These are phyloP conservation scores for Fomes fomentarius DNA, from an alignment of 1,284 basidiomycete genomes.

Conservation along the genomic window DNA sequence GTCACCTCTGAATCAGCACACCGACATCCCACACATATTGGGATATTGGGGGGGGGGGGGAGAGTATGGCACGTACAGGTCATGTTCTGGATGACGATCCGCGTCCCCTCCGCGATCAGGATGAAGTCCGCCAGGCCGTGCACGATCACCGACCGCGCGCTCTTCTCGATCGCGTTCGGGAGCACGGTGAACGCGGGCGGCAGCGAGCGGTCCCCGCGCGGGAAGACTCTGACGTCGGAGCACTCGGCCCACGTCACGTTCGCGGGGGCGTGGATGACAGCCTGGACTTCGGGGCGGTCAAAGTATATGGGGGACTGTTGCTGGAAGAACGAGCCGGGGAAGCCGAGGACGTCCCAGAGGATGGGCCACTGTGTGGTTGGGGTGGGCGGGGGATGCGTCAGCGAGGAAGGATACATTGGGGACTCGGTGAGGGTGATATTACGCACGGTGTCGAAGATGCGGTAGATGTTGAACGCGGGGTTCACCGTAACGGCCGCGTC, in stretches of 20 bases:
- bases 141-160: conserved; percentile 65
- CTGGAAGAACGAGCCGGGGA: conserved; percentile 68
- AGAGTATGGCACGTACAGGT: conserved; percentile 63
- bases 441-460: conserved; percentile 68
- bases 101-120: conserved; percentile 70
- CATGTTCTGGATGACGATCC: conserved; percentile 74
- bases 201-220: conserved; percentile 51
- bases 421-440: no score
- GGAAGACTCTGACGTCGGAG: conserved; percentile 62
- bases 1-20: no score
- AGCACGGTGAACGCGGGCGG: conserved; percentile 68
- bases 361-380: conserved; percentile 48
- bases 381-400: neutral
- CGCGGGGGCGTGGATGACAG: conserved; percentile 71
- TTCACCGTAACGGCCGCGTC: conserved; percentile 62
- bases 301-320: conserved; percentile 61
- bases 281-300: conserved; percentile 69
- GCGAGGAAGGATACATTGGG: neutral
- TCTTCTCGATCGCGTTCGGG: conserved; percentile 78
- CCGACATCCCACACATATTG: no score
- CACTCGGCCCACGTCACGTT: conserved; percentile 69
- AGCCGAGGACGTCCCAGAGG: conserved; percentile 78
- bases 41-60: no score
- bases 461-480: conserved; percentile 78
- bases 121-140: conserved; percentile 77